Evolutionary conservation across 768 basidiomycete genomes (phyloP), one percentile per base, ranked within the genome.

Genomic region (Auricularia sp.): DNA sequence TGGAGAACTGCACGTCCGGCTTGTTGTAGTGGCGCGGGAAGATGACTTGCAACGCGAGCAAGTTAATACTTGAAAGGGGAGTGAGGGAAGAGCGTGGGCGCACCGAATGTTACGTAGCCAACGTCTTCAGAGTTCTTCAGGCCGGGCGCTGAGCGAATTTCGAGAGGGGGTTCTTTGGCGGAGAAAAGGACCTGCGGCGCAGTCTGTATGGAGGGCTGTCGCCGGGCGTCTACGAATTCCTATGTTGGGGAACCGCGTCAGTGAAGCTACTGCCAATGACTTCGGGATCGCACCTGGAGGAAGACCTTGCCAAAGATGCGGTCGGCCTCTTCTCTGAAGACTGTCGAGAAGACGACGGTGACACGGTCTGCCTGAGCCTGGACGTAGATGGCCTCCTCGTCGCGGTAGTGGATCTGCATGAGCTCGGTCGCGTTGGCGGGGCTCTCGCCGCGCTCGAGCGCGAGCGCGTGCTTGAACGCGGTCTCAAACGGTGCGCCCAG

Each of bases 141-240:
- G 63, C 92, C 89, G 1, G 88, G 82, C 0, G 98, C 78, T 71
- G 94, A 87, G 45, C 94, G 83, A 65, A 99, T 94, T 77, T 98
- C 96, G n/a, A 97, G 83, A 0, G 97, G 97, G 33, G 97, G 95
- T 54, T 97, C 94, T 51, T 94, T 87, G 71, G 88, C 95, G 11
- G 92, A 90, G 76, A 97, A 98, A 11, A 95, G 81, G 14, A 99
- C 97, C 75, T 98, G 97, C 0, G 97, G 97, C 1, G 97, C 97
- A 68, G 90, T 94, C 76, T 98, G 97, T 63, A 98, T 90, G 11
- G 88, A 87, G 1, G 95, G 92, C 66, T 92, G 85, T 62, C 92
- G 84, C 64, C 97, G 85, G n/a, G 97, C 96, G 79, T 99, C 97
- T 37, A 98, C 97, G 71, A 99, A 99, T 87, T 98, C 97, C 93